Percentiles rank a stretch among this genome's conserved stretches.
phyloP scores from a whole-genome alignment of 78 protist genomes.

The Corallochytrium limacisporum region DNA sequence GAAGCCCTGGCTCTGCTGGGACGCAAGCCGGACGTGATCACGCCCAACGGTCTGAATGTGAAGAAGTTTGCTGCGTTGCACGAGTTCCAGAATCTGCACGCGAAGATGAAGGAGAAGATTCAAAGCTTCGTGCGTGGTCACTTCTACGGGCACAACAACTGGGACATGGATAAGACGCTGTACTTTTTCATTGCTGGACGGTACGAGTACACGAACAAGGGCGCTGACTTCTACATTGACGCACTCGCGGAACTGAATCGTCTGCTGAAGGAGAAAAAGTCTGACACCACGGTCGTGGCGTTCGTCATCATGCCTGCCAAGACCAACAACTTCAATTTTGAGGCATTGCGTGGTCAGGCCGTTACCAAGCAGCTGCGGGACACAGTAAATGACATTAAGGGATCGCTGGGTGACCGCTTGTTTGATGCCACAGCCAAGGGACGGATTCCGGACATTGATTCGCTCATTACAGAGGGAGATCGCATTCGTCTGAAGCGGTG shows the following conservation, averaged over 20 bases:
- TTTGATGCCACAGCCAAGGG: constrained; percentile 37
- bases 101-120: constrained; percentile 29
- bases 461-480: constrained; percentile 23
- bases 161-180: constrained; percentile 64
- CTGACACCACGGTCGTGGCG: constrained; percentile 44
- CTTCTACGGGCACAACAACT: constrained; percentile 52
- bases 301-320: constrained; percentile 56
- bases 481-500: constrained; percentile 38
- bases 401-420: constrained; percentile 26
- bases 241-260: constrained; percentile 46
- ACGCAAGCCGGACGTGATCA: constrained; percentile 48
- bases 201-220: constrained; percentile 61
- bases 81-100: constrained; percentile 69
- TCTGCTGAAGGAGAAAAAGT: constrained; percentile 7
- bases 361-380: constrained; percentile 17
- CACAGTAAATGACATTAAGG: constrained; percentile 18
- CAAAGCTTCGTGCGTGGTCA: constrained; percentile 59
- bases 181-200: constrained; percentile 74
- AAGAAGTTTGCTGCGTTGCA: constrained; percentile 49
- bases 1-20: constrained; percentile 47
- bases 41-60: constrained; percentile 69
- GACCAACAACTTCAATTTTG: constrained; percentile 49
- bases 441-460: constrained; percentile 22
- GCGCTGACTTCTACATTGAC: constrained; percentile 56
- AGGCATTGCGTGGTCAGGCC: constrained; percentile 49